Evolutionary conservation across 177 flowering plant genomes (phyloP), one percentile per base, ranked within the genome.

Genomic region (Vitis hybrid): DNA sequence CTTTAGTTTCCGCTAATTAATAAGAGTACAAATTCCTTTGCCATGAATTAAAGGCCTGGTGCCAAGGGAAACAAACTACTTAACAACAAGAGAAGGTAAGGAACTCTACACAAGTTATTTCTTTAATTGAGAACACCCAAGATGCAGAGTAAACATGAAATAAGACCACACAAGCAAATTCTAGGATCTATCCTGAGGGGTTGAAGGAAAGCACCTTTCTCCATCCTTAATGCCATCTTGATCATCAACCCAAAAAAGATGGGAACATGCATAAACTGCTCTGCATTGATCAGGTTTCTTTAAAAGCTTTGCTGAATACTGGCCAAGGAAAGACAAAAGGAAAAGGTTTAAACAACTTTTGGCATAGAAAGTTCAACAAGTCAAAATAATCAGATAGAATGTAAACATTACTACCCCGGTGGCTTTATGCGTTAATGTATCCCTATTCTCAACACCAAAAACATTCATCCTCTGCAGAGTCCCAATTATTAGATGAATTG

Each of bases 201-300:
- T 3, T 10, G 49, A 41, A 41, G n/a, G 46, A 58, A 13, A 11
- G 18, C 58, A 93, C 99, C 99, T 92, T 80, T 96, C 98, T 76
- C 98, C 98, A 81, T 96, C 98, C 82, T 91, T 93, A 66, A 90
- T 75, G 55, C 91, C 91, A 74, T 92, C 97, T 60, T 89, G 97
- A 75, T 96, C 97, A 62, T 92, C 97, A 70, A 87, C 89, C 99
- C 99, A 96, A 74, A 96, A 96, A 58, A 96, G 95, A 88, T 96
- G 99, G 30, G 99, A 88, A 69, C 99, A 96, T 13, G 95, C 97
- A 78, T 92, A 93, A 67, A 92, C 98, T 60, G 98, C 98, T 86
- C 90, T 85, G 80, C 98, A 93, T 74, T 96, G 98, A 80, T 96
- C 99, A 58, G 97, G 94, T 78, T 93, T 96, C 88, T 96, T 96